These are phyloP conservation scores for Schizosaccharomyces versatilis DNA, from an alignment of 1,139 yeast species.

Conservation along the genomic window DNA sequence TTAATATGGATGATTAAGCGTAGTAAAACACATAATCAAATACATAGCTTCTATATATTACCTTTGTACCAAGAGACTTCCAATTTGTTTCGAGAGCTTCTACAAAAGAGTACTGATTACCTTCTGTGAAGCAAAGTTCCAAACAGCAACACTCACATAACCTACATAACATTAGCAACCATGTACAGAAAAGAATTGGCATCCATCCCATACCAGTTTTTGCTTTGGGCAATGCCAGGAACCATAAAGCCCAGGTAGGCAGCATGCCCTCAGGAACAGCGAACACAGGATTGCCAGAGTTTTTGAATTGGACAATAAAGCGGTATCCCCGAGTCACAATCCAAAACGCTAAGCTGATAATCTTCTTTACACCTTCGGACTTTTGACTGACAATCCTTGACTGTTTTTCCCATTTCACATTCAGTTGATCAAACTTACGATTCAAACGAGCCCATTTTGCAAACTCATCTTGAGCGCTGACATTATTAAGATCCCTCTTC, in stretches of 20 bases:
- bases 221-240: conserved; percentile 38
- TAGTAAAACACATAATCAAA: not conserved
- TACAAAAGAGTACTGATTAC: not conserved
- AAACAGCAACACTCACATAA: conserved; percentile 9
- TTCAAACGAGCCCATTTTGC: conserved; percentile 91
- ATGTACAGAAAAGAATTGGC: not conserved
- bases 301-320: conserved; percentile 33
- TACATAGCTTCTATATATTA: too few species aligned
- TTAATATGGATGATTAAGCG: not conserved
- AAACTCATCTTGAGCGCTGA: conserved; percentile 81
- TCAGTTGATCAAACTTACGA: conserved; percentile 40
- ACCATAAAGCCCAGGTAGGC: conserved; percentile 36
- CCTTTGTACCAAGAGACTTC: too few species aligned
- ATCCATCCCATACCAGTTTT: conserved; percentile 15
- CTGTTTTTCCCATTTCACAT: conserved; percentile 29
- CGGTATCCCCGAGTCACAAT: conserved; percentile 19
- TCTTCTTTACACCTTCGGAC: conserved; percentile 21
- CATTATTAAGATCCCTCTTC: conserved; percentile 28
- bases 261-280: conserved; percentile 38
- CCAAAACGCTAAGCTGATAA: conserved; percentile 16
- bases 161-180: conserved; percentile 3
- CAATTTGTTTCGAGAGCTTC: not conserved
- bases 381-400: conserved; percentile 12
- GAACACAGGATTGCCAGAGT: conserved; percentile 36
- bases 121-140: conserved; percentile 6